Percentiles rank a stretch among this genome's conserved stretches.
Conservation (phyloP, 2,329 filamentous ascomycete genomes). For the Talaromyces piceae region DNA sequence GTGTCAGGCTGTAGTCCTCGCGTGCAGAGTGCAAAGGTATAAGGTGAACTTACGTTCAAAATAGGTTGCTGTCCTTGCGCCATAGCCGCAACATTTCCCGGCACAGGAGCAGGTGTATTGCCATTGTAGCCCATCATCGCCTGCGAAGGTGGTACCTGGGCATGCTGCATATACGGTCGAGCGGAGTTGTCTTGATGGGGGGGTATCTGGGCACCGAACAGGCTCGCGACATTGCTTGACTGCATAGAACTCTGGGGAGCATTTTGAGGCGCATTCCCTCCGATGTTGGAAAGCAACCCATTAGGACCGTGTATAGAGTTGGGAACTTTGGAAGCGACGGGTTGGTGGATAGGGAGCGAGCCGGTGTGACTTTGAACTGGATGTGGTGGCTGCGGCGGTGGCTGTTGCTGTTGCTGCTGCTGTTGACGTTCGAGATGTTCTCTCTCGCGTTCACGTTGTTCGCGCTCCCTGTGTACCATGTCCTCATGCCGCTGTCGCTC, state of each 20-base stretch:
- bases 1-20: not conserved
- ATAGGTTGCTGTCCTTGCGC: conserved; percentile 79
- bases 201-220: conserved; percentile 64
- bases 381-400: conserved; percentile 39
- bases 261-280: conserved; percentile 49
- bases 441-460: conserved; percentile 43
- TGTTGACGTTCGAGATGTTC: conserved; percentile 52
- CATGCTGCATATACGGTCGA: conserved; percentile 57
- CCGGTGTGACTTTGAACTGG: conserved; percentile 81
- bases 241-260: conserved; percentile 49
- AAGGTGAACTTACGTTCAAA: conserved; percentile 49
- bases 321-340: conserved; percentile 72
- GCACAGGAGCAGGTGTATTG: conserved; percentile 24
- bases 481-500: conserved; percentile 50
- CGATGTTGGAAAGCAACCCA: conserved; percentile 71
- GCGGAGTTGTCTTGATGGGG: conserved; percentile 46
- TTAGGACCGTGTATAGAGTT: conserved; percentile 88
- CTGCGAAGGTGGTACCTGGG: conserved; percentile 45
- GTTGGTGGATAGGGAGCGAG: conserved; percentile 88
- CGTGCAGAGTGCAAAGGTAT: conserved; percentile 2
- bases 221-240: conserved; percentile 52
- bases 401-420: conserved; percentile 46
- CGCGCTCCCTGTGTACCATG: conserved; percentile 49
- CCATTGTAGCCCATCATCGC: conserved; percentile 45
- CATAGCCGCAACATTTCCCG: conserved; percentile 50